Percentiles rank a stretch among this genome's conserved stretches.
These are phyloP conservation scores for Trametes sanguinea DNA, from an alignment of 768 basidiomycete species.

Conservation along the genomic window DNA sequence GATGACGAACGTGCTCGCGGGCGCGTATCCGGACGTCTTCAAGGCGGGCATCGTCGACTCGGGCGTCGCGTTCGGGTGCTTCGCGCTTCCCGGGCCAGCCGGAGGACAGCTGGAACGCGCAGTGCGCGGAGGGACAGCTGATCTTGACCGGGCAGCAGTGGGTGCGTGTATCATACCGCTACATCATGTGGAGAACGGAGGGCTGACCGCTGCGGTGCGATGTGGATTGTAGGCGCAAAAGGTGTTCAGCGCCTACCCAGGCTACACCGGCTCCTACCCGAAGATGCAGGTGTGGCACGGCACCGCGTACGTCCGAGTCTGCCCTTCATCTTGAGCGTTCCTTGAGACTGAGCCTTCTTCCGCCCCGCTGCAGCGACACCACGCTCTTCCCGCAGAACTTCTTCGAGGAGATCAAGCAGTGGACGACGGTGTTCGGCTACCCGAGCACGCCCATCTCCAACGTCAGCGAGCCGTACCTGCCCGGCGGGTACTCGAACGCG, in stretches of 20 bases:
- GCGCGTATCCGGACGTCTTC: constrained; percentile 58
- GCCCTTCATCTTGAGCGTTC: too few species aligned
- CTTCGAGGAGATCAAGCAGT: constrained; percentile 53
- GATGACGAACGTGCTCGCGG: constrained; percentile 61
- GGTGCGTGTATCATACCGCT: constrained; percentile 21
- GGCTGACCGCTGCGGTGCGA: not conserved
- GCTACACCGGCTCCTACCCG: constrained; percentile 54
- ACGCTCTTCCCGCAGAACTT: constrained; percentile 54
- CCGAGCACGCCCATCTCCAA: constrained; percentile 41
- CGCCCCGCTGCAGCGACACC: constrained; percentile 40
- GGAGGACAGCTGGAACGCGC: constrained; percentile 45
- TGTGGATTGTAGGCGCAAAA: constrained; percentile 40
- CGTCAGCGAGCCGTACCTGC: constrained; percentile 42
- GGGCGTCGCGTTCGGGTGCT: constrained; percentile 58
- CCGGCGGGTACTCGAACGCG: constrained; percentile 49
- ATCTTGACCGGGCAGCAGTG: constrained; percentile 50
- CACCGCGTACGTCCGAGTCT: constrained; percentile 35
- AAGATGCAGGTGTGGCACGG: constrained; percentile 60
- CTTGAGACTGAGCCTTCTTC: too few species aligned
- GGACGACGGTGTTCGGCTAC: constrained; percentile 56
- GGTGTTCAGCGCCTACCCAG: constrained; percentile 51
- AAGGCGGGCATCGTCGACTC: constrained; percentile 49
- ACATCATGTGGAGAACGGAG: not conserved
- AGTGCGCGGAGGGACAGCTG: constrained; percentile 47
- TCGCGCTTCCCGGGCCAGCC: constrained; percentile 40